A percentile compares a stretch with the other conserved stretches of the same genome.
phyloP scores from a whole-genome alignment of 495 filamentous ascomycete species.

The Daldinia loculata region DNA sequence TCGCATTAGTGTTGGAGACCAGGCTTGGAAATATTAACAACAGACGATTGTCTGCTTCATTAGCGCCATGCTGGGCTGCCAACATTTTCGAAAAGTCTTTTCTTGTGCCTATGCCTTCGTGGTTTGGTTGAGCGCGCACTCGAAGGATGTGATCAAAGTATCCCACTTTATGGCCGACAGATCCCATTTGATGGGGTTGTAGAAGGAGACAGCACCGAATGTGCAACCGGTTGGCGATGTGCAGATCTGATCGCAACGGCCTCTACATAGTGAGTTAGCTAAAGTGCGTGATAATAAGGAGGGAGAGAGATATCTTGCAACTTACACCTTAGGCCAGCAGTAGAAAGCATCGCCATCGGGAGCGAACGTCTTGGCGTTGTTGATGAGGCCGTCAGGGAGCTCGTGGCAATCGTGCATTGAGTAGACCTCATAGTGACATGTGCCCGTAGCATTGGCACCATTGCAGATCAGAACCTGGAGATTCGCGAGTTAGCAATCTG shows the following conservation, averaged over 20 bases:
- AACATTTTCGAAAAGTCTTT: slow-evolving; percentile 10
- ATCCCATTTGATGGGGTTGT: slow-evolving; percentile 50
- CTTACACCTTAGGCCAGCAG: slow-evolving; percentile 52
- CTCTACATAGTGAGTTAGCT: slow-evolving; percentile 29
- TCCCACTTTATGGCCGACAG: slow-evolving; percentile 50
- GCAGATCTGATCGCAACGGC: slow-evolving; percentile 51
- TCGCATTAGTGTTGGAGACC: slow-evolving; percentile 2
- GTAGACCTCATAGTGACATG: slow-evolving; percentile 50
- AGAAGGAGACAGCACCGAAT: slow-evolving; percentile 48
- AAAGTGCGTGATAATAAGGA: not conserved
- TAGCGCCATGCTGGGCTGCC: slow-evolving; percentile 16
- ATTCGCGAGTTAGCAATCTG: not conserved
- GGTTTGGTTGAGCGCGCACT: slow-evolving; percentile 45
- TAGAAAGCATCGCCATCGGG: slow-evolving; percentile 52
- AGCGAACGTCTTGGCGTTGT: slow-evolving; percentile 52
- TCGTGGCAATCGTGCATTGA: slow-evolving; percentile 51
- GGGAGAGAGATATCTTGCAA: not conserved
- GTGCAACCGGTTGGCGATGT: slow-evolving; percentile 57
- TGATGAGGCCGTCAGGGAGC: slow-evolving; percentile 43
- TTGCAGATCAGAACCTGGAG: slow-evolving; percentile 53
- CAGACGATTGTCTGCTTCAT: slow-evolving; percentile 8
- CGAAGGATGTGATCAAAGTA: slow-evolving; percentile 49
- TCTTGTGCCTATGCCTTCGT: slow-evolving; percentile 11
- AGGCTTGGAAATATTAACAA: not conserved
- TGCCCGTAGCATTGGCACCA: slow-evolving; percentile 52